phyloP scores from a whole-genome alignment of 1,284 basidiomycete species.

The Ceratobasidium sp. region DNA sequence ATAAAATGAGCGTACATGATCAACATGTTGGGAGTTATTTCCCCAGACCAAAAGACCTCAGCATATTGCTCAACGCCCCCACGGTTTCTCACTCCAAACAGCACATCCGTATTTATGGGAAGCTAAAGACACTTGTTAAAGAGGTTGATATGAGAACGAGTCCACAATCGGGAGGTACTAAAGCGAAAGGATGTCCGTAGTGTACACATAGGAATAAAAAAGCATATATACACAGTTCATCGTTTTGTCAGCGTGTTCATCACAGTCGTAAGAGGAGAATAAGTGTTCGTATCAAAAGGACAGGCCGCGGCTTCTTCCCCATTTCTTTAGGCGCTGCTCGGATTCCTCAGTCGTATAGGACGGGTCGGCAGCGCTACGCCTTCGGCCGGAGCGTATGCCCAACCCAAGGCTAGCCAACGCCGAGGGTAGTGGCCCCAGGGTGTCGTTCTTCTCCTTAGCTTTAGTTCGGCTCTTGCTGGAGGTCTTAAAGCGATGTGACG shows the following conservation, averaged over 20 bases:
- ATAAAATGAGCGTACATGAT: too few relatives aligned
- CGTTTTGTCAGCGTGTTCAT: constrained; percentile 7
- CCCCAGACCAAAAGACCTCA: too few relatives aligned
- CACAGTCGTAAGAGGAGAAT: constrained; percentile 2
- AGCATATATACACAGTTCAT: constrained; percentile 30
- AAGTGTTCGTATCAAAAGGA: constrained; percentile 30
- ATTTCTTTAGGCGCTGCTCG: constrained; percentile 37
- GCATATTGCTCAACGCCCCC: too few relatives aligned
- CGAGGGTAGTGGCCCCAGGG: constrained; percentile 26
- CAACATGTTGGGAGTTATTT: too few relatives aligned
- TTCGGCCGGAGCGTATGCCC: constrained; percentile 27
- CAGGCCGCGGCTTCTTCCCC: constrained; percentile 38
- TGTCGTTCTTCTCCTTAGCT: constrained; percentile 28
- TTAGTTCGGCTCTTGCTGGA: constrained; percentile 14
- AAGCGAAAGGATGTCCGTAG: not conserved
- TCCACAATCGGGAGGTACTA: not conserved
- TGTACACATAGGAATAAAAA: constrained; percentile 10
- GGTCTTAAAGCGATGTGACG: not conserved
- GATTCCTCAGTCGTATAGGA: constrained; percentile 18
- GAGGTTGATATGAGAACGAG: not conserved
- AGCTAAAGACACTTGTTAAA: not conserved
- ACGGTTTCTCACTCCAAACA: too few relatives aligned
- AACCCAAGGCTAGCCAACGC: constrained; percentile 36
- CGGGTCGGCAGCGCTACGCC: constrained; percentile 32
- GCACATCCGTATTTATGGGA: not conserved